These are phyloP conservation scores for Phytophthora pinifolia DNA, from an alignment of 352 stramenopile genomes.

Conservation along the genomic window DNA sequence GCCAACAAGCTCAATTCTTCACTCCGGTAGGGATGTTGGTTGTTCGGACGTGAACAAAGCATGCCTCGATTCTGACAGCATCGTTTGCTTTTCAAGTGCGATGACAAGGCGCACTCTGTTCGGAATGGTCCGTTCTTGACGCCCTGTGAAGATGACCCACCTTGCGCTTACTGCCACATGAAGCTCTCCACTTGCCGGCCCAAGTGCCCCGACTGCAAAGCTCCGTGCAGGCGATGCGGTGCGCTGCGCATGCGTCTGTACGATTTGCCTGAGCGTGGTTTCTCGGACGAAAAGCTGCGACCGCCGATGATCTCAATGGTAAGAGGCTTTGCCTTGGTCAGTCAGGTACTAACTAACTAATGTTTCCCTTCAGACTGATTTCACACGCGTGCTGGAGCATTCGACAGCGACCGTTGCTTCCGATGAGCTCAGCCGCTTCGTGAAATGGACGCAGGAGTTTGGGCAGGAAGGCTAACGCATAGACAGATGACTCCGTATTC, in stretches of 20 bases:
- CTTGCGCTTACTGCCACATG: slow-evolving; percentile 89
- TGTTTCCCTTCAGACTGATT: slow-evolving; percentile 88
- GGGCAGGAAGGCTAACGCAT: slow-evolving; percentile 94
- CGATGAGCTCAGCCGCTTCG: slow-evolving; percentile 97
- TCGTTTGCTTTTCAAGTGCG: slow-evolving; percentile 47
- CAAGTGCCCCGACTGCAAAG: slow-evolving; percentile 71
- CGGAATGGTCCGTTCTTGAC: slow-evolving; percentile 75
- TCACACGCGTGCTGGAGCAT: slow-evolving; percentile 94
- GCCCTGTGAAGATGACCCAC: slow-evolving; percentile 80
- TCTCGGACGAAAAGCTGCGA: slow-evolving; percentile 82
- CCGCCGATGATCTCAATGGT: slow-evolving; percentile 89
- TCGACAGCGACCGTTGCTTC: slow-evolving; percentile 94
- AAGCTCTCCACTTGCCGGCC: slow-evolving; percentile 76
- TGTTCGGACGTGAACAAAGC: too few relatives aligned
- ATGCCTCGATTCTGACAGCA: background rate
- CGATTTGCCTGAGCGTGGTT: slow-evolving; percentile 78
- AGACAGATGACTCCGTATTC: slow-evolving; percentile 26
- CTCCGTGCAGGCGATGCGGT: slow-evolving; percentile 69
- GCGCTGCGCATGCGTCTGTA: slow-evolving; percentile 85
- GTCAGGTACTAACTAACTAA: background rate
- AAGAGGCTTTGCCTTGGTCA: slow-evolving; percentile 12
- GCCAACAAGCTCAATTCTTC: slow-evolving; percentile 96
- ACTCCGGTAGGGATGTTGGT: slow-evolving; percentile 48
- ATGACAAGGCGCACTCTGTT: slow-evolving; percentile 66
- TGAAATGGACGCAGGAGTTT: slow-evolving; percentile 99